Base-by-base conservation (phyloP, 306 rosid species). In the Macrotyloma uniflorum region DNA sequence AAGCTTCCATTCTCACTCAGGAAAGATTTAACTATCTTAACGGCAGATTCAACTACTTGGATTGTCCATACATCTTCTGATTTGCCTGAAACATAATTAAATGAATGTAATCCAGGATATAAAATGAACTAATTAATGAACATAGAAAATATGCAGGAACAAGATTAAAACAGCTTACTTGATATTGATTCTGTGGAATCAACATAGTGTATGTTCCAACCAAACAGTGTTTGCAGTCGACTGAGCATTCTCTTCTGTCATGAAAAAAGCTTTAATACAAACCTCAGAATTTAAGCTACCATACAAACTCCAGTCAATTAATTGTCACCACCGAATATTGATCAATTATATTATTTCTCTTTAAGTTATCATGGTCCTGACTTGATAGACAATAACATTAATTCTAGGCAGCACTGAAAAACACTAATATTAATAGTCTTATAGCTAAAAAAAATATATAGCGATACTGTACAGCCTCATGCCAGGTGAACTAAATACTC, bases 131-230 rank as follows among this genome's bases (percentile, higher is more conserved):
- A 72, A 50, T 33, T 61, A 35, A 33, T 43, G 23, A 18, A 54
- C 70, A 46, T 20, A 33, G 20, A 69, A 46, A 74, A 63, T 38
- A 20, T 16, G 47, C 28, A 43, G 8, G 71, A 65, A 85, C 23
- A 82, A 30, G 70, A 77, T 53, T 59, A 49, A 43, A 78, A 38
- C 70, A 58, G 47, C 72, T 47, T 89, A 92, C 98, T 62, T 68
- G 80, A 80, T 85, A 92, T 85, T 74, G 90, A 87, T 74, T 92
- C 92, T 0, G 98, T 89, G 75, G 97, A 87, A 82, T 92, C 93
- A 78, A 90, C 79, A 38, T 66, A 85, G 79, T 89, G 87, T 74
- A 94, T 89, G 70, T 85, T 81, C 98, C 97, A 94, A 66, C 88
- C 87, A 80, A 90, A 94, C 81, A 94, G 45, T 0, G 82, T 84